Evolutionary conservation across 139 green algal species (phyloP).

Genomic region (Coelastrella sp.): DNA sequence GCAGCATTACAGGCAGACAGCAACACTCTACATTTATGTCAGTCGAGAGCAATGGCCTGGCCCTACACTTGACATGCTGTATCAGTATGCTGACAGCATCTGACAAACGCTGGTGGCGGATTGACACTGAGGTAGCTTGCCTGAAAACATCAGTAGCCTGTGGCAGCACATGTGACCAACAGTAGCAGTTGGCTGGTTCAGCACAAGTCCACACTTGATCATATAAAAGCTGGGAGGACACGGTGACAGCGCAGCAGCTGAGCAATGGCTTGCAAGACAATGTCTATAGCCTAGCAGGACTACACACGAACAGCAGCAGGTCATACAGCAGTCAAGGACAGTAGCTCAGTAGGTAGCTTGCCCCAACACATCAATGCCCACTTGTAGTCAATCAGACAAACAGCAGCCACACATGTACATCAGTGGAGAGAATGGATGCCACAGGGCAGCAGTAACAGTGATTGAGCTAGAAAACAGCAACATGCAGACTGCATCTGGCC

Average conservation of each 20-base stretch:
- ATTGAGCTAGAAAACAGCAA: conserved; percentile 51
- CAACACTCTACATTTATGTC: conserved; percentile 74
- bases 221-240: no score
- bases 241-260: no score
- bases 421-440: conserved; percentile 65
- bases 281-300: no score
- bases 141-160: conserved; percentile 63
- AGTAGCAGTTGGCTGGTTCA: no score
- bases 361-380: no score
- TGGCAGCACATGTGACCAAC: conserved; percentile 49
- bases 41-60: conserved; percentile 65
- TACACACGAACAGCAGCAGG: conserved; percentile 1
- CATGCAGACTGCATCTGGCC: conserved; percentile 62
- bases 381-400: conserved; percentile 62
- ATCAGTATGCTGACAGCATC: conserved; percentile 71
- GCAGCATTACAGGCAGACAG: conserved; percentile 70
- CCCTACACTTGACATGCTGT: conserved; percentile 57
- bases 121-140: conserved; percentile 46
- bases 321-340: no score
- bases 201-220: no score
- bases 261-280: no score
- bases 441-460: conserved; percentile 55
- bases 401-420: conserved; percentile 79
- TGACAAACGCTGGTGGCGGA: neutral
- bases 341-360: no score